Evolutionary conservation across 441 rosid genomes (phyloP).

Genomic region (Arabidopsis hybrid): DNA sequence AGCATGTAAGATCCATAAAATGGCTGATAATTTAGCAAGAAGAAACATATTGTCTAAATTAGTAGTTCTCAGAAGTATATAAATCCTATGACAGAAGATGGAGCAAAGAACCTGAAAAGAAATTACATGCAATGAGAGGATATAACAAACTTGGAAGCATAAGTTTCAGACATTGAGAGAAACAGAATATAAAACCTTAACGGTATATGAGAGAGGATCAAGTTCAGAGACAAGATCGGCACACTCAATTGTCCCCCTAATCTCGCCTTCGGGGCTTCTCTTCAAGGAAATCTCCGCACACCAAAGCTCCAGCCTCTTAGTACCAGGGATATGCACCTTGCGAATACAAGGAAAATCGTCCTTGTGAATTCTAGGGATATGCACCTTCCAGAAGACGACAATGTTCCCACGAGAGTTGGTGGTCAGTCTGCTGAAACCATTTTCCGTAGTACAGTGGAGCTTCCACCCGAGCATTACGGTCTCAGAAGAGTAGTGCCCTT

Average conservation of each 20-base stretch:
- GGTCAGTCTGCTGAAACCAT: background rate
- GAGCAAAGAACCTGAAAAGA: too few relatives aligned
- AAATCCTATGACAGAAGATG: too few relatives aligned
- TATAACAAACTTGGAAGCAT: too few relatives aligned
- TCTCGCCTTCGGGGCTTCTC: background rate
- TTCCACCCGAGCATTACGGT: background rate
- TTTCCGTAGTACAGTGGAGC: background rate
- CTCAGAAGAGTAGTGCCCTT: background rate
- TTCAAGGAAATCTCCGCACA: background rate
- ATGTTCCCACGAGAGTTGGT: background rate
- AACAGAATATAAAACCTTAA: background rate
- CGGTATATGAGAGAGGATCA: background rate
- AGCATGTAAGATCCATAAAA: too few relatives aligned
- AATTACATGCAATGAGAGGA: too few relatives aligned
- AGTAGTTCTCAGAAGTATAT: too few relatives aligned
- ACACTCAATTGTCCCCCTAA: constrained; percentile 8
- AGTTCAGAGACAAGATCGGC: background rate
- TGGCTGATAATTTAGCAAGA: too few relatives aligned
- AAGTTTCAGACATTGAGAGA: background rate
- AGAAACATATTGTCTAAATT: too few relatives aligned
- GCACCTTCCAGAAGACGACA: background rate
- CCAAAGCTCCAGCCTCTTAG: background rate
- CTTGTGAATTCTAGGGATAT: too few relatives aligned
- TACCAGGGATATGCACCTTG: background rate
- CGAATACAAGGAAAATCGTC: too few relatives aligned